These are phyloP conservation scores for Diaporthe sp. DNA, from an alignment of 2,329 filamentous ascomycete genomes.

Conservation along the genomic window DNA sequence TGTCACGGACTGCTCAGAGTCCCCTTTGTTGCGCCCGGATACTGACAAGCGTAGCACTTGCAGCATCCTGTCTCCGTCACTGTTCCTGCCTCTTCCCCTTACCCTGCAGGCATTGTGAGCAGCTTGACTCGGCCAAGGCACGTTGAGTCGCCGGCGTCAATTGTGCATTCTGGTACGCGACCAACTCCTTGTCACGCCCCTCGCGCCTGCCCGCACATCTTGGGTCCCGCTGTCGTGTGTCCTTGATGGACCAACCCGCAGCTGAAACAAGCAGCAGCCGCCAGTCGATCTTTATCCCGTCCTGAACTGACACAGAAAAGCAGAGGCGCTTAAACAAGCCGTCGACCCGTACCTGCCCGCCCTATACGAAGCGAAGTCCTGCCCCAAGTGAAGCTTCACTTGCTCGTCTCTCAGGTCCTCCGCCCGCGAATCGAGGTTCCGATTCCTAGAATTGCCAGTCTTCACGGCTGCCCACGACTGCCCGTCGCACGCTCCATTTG, in stretches of 20 bases:
- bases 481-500: not conserved
- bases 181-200: constrained; percentile 6
- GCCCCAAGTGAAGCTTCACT: constrained; percentile 7
- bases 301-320: constrained; percentile 25
- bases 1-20: not conserved
- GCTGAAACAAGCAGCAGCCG: constrained; percentile 30
- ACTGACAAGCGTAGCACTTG: constrained; percentile 29
- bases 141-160: constrained; percentile 4
- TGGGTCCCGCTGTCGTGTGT: constrained; percentile 2
- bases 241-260: not conserved
- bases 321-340: constrained; percentile 12
- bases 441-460: not conserved
- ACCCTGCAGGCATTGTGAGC: constrained; percentile 18
- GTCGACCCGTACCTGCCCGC: constrained; percentile 15
- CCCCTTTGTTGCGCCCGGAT: constrained; percentile 19
- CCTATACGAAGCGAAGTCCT: constrained; percentile 6
- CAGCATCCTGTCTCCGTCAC: constrained; percentile 19
- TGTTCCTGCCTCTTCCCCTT: not conserved
- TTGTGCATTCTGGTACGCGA: constrained; percentile 5
- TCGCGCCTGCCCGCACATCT: constrained; percentile 16
- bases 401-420: not conserved
- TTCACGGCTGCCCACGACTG: not conserved
- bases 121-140: not conserved
- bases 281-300: constrained; percentile 24
- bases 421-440: not conserved